Base-by-base conservation (phyloP, 345 rosid species). In the Eutrema yunnanense region DNA sequence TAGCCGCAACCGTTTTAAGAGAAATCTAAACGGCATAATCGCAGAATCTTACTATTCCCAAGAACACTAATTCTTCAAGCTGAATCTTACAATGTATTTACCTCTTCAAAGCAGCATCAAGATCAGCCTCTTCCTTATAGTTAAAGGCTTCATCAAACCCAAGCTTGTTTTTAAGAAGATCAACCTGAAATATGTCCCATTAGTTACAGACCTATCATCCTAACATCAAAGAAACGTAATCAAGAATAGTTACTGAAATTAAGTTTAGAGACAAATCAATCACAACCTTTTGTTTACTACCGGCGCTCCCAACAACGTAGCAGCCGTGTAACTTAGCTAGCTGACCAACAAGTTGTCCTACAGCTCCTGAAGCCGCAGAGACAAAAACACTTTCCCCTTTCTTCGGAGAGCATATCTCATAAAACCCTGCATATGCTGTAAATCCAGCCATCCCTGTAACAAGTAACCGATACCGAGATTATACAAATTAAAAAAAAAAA, bases 311-410 rank as follows among this genome's bases (percentile, higher is more conserved):
- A 82, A 87, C 92, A 10, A 87, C 87, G 36, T 80, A 79, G 80
- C 96, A 89, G 30, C 96, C 96, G 13, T 85, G 84, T 62, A 87
- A 66, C 78, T 89, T 87, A 63, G 96, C 92, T 11, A 89, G 78
- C 77, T 89, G 95, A 26, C 95, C 95, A 60, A 86, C 92, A 77
- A 88, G 88, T 67, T 88, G 94, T 22, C 94, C 93, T 6, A 86
- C 90, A 2, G 94, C 94, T 52, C 94, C 92, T 2, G 92, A 82
- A 65, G 90, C 90, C 0, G 92, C 92, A 69, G 92, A 89, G 37
- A 89, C 87, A 58, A 86, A 87, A 60, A 89, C 85, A 38, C 50
- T 69, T 0, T 89, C 92, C 26, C 86, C 92, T 66, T 78, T 73
- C 67, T 76, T 82, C 2, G 96, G 96, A 71, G 83, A 73, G 22